Percentiles rank a stretch among this genome's conserved stretches.
These are phyloP conservation scores for Neonectria punicea DNA, from an alignment of 2,329 filamentous ascomycete species.

Conservation along the genomic window DNA sequence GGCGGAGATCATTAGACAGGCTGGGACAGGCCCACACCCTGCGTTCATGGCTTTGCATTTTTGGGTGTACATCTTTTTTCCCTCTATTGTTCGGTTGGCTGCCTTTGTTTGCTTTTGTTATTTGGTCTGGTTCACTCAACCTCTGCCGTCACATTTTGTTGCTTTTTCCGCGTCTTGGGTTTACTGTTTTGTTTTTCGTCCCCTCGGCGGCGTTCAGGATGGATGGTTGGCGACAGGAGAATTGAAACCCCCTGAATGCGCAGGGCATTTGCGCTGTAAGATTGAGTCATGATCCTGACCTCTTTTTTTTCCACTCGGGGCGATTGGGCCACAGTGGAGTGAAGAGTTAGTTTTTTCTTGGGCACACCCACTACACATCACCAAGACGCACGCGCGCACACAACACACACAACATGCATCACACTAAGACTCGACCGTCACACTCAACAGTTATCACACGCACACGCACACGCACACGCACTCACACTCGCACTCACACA, in stretches of 20 bases:
- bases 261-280: slow-evolving; percentile 32
- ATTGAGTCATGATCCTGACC: slow-evolving; percentile 25
- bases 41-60: slow-evolving; percentile 24
- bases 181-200: slow-evolving; percentile 12
- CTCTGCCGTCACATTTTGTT: slow-evolving; percentile 18
- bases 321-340: slow-evolving; percentile 24
- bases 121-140: background rate
- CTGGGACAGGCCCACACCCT: slow-evolving; percentile 21
- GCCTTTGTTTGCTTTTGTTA: slow-evolving; percentile 1
- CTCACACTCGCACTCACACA: slow-evolving; percentile 18
- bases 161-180: slow-evolving; percentile 11
- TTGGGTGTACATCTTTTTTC: slow-evolving; percentile 5
- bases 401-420: slow-evolving; percentile 3
- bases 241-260: slow-evolving; percentile 28
- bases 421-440: slow-evolving; percentile 20
- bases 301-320: slow-evolving; percentile 14
- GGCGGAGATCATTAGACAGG: slow-evolving; percentile 19
- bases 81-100: slow-evolving; percentile 11
- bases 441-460: slow-evolving; percentile 26
- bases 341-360: slow-evolving; percentile 15
- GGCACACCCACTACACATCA: slow-evolving; percentile 24
- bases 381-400: slow-evolving; percentile 20
- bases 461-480: slow-evolving; percentile 14
- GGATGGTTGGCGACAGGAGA: slow-evolving; percentile 24
- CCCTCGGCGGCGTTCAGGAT: slow-evolving; percentile 31